Conservation (phyloP, 176 grass and related monocot species). For the Hordeum vulgare region DNA sequence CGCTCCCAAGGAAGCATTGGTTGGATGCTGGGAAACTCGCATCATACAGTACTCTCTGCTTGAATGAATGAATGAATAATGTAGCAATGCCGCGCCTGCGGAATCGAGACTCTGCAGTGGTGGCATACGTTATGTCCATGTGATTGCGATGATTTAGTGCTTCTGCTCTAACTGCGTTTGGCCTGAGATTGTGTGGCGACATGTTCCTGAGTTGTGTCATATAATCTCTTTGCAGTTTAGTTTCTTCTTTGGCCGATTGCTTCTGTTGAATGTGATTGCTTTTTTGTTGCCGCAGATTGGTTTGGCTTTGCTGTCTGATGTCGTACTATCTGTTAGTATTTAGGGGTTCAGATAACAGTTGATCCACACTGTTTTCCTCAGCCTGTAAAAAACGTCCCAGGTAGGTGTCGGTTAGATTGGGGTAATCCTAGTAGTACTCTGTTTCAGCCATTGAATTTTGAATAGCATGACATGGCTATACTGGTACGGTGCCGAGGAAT, state of each 20-base stretch:
- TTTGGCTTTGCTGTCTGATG: not conserved
- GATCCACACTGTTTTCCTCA: not conserved
- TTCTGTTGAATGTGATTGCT: not conserved
- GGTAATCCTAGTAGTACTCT: not conserved
- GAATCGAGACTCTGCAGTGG: not conserved
- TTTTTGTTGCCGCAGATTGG: not conserved
- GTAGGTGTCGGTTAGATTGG: not conserved
- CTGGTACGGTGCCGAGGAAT: not conserved
- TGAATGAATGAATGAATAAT: constrained; percentile 36
- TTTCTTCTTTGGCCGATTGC: not conserved
- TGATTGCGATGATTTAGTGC: not conserved
- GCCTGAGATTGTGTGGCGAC: not conserved
- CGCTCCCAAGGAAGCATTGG: not conserved
- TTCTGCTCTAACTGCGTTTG: not conserved
- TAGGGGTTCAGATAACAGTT: not conserved
- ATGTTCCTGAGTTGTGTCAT: not conserved
- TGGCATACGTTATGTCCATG: not conserved
- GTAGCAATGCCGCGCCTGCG: not conserved
- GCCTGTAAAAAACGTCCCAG: not conserved
- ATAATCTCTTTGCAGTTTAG: not conserved
- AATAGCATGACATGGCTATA: not conserved
- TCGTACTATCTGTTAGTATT: not conserved
- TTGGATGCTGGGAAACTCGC: not conserved
- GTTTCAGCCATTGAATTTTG: not conserved
- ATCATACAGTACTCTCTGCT: not conserved